A percentile compares a stretch with the other conserved stretches of the same genome.
Evolutionary conservation across 441 rosid genomes (phyloP).

Genomic region (Syzygium syzygioides): DNA sequence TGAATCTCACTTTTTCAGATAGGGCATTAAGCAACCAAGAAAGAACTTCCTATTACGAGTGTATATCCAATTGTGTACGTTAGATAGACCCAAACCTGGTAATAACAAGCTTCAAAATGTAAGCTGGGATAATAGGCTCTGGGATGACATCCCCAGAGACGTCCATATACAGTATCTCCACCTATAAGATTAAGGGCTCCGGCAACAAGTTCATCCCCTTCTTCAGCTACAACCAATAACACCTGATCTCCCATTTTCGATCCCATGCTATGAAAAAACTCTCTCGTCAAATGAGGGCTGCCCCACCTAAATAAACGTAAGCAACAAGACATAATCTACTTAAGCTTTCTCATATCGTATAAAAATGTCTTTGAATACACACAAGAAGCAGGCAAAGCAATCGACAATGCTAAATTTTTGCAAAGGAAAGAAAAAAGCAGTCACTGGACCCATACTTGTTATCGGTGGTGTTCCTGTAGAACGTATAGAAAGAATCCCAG

Average conservation of each 20-base stretch:
- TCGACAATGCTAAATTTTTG: background rate
- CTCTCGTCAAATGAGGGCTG: conserved; percentile 78
- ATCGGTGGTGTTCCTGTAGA: conserved; percentile 90
- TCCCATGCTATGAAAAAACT: conserved; percentile 79
- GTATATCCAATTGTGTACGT: background rate
- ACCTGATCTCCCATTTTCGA: conserved; percentile 76
- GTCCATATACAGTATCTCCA: conserved; percentile 83
- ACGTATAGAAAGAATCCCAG: conserved; percentile 90
- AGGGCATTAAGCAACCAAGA: background rate
- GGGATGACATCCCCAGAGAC: conserved; percentile 91
- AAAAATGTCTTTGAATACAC: background rate
- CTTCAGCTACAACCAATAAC: conserved; percentile 80
- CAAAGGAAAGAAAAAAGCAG: background rate
- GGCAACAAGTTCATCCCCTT: conserved; percentile 79
- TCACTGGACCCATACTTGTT: conserved; percentile 58
- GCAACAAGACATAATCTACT: background rate
- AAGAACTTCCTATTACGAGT: background rate
- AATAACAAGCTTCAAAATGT: conserved; percentile 95
- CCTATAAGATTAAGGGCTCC: conserved; percentile 96
- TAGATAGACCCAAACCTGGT: conserved; percentile 51
- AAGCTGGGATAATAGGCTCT: conserved; percentile 72
- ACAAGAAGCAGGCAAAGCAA: background rate
- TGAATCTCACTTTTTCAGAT: background rate
- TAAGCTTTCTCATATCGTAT: background rate
- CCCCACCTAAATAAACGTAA: conserved; percentile 69